A percentile compares a stretch with the other conserved stretches of the same genome.
Conservation (phyloP, 768 basidiomycete species). For the Boletus rex-veris region DNA sequence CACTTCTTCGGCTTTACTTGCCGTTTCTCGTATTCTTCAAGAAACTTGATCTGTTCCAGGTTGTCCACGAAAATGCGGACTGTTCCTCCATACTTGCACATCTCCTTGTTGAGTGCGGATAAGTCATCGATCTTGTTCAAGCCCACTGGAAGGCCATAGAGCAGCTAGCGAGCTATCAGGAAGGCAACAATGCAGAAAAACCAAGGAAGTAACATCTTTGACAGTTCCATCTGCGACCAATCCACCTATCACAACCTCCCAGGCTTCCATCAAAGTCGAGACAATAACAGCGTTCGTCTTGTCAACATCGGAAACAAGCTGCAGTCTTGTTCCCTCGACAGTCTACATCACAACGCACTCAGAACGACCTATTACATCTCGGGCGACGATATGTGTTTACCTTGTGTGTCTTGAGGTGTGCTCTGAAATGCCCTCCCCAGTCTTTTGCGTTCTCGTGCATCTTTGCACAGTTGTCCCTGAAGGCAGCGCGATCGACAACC, state of each 20-base stretch:
- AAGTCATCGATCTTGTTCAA: constrained; percentile 72
- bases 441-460: constrained; percentile 67
- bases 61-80: constrained; percentile 75
- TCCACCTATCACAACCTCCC: constrained; percentile 65
- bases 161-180: constrained; percentile 47
- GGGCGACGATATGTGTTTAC: constrained; percentile 31
- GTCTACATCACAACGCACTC: constrained; percentile 45
- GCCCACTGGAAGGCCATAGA: constrained; percentile 75
- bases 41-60: constrained; percentile 60
- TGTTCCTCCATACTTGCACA: constrained; percentile 52
- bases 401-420: constrained; percentile 86
- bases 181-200: neutral
- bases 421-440: constrained; percentile 72
- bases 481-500: constrained; percentile 69
- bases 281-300: constrained; percentile 64
- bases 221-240: constrained; percentile 69
- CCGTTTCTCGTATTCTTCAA: constrained; percentile 57
- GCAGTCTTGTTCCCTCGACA: constrained; percentile 67
- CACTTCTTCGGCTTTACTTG: constrained; percentile 46
- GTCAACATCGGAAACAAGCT: constrained; percentile 54
- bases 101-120: constrained; percentile 52
- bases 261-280: constrained; percentile 82
- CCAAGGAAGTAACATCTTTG: constrained; percentile 56
- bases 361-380: neutral
- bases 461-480: constrained; percentile 66